Conservation (phyloP, 768 basidiomycete species). For the Jaapia argillacea region DNA sequence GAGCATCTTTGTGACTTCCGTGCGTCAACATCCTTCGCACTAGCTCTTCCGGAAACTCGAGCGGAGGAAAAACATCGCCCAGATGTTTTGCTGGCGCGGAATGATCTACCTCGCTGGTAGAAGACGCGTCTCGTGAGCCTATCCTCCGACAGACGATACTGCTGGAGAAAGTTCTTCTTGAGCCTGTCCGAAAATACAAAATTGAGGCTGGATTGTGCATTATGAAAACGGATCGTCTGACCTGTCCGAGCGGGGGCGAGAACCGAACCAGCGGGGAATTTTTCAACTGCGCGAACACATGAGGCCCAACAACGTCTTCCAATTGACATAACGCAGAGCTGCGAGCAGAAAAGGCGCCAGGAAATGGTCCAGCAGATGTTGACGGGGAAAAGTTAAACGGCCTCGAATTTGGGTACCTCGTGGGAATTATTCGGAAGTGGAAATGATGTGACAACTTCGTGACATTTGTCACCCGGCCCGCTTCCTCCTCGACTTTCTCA, state of each 20-base stretch:
- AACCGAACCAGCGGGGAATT: not conserved
- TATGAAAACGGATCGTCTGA: not conserved
- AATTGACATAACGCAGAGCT: no score
- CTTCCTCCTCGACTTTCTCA: no score
- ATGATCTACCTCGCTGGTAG: not conserved
- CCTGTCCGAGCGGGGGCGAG: not conserved
- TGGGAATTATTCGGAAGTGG: no score
- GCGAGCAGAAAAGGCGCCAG: no score
- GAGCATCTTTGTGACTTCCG: slow-evolving; percentile 57
- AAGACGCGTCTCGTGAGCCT: not conserved
- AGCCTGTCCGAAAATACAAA: not conserved
- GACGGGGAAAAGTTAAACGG: no score
- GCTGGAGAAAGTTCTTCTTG: not conserved
- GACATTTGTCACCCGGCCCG: no score
- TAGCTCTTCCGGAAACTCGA: slow-evolving; percentile 62
- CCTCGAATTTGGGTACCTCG: no score
- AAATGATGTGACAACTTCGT: no score
- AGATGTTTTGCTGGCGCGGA: slow-evolving; percentile 39
- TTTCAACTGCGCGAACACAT: not conserved
- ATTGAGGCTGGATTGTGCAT: not conserved
- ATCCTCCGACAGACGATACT: not conserved
- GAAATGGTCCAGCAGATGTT: no score
- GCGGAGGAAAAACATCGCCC: slow-evolving; percentile 48
- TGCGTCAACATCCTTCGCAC: slow-evolving; percentile 73
- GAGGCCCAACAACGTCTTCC: no score